Conservation (phyloP, 106 monocot species). For the Phalaenopsis equestris region DNA sequence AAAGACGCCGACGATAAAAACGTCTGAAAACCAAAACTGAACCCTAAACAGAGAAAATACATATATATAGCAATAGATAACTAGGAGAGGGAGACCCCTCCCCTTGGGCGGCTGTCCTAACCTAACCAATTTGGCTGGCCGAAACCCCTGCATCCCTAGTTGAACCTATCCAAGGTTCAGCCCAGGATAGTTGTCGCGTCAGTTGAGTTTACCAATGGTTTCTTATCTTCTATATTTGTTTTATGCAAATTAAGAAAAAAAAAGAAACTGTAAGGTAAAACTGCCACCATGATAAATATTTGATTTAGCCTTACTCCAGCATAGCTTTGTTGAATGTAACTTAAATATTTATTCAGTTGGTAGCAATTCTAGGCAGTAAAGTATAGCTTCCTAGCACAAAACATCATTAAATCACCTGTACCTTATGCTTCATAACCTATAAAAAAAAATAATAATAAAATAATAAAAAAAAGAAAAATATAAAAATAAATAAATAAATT, state of each 20-base stretch:
- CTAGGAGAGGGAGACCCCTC: too few species aligned
- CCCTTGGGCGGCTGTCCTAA: too few species aligned
- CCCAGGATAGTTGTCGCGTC: too few species aligned
- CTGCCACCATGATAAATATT: not conserved
- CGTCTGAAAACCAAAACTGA: too few species aligned
- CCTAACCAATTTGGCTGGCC: too few species aligned
- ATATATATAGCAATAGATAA: too few species aligned
- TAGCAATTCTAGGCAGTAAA: not conserved
- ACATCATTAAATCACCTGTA: not conserved
- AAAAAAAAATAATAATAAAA: not conserved
- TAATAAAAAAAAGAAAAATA: too few species aligned
- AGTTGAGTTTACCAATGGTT: slow-evolving; percentile 2
- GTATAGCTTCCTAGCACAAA: not conserved
- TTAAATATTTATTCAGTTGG: not conserved
- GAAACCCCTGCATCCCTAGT: too few species aligned
- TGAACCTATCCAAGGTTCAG: too few species aligned
- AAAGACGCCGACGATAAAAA: too few species aligned
- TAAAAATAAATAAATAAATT: too few species aligned
- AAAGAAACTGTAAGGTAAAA: not conserved
- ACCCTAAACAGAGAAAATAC: too few species aligned
- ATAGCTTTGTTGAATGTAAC: not conserved
- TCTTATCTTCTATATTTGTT: not conserved
- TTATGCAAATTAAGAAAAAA: not conserved
- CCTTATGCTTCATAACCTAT: not conserved
- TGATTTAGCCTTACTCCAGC: not conserved